Conservation (phyloP, 768 basidiomycete species). For the Pisolithus marmoratus region DNA sequence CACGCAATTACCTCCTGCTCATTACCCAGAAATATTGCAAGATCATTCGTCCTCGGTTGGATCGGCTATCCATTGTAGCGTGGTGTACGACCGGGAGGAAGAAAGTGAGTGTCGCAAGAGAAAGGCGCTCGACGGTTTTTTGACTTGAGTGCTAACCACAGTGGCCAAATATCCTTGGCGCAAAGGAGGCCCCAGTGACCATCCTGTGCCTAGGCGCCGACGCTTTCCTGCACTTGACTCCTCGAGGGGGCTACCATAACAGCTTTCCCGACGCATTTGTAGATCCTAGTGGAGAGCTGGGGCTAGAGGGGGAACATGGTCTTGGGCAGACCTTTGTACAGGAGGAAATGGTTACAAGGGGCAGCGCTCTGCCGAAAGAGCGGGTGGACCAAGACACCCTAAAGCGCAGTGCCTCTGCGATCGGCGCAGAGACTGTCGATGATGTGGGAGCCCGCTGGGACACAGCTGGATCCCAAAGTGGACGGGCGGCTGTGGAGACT, state of each 20-base stretch:
- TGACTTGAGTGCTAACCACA: conserved; percentile 1
- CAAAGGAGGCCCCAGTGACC: conserved; percentile 14
- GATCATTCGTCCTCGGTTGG: conserved; percentile 26
- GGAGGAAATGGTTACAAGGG: too few species aligned
- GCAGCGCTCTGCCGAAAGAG: too few species aligned
- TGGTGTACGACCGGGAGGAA: conserved; percentile 38
- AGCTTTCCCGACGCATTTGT: neutral
- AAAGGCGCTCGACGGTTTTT: neutral
- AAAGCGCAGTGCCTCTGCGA: too few species aligned
- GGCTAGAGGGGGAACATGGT: too few species aligned
- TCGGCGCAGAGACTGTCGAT: too few species aligned
- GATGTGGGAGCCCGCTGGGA: too few species aligned
- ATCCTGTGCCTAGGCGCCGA: conserved; percentile 23
- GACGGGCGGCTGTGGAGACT: too few species aligned
- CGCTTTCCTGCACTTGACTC: conserved; percentile 17
- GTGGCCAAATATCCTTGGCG: conserved; percentile 19
- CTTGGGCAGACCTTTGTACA: too few species aligned
- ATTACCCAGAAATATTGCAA: conserved; percentile 33
- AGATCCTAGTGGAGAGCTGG: too few species aligned
- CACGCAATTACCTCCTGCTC: conserved; percentile 24
- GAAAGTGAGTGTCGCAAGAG: conserved; percentile 22
- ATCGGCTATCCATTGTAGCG: conserved; percentile 32
- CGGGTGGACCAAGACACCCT: too few species aligned
- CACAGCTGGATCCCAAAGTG: too few species aligned
- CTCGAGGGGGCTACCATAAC: conserved; percentile 20